Conservation (phyloP, 306 rosid genomes). For the Vicia sativa region DNA sequence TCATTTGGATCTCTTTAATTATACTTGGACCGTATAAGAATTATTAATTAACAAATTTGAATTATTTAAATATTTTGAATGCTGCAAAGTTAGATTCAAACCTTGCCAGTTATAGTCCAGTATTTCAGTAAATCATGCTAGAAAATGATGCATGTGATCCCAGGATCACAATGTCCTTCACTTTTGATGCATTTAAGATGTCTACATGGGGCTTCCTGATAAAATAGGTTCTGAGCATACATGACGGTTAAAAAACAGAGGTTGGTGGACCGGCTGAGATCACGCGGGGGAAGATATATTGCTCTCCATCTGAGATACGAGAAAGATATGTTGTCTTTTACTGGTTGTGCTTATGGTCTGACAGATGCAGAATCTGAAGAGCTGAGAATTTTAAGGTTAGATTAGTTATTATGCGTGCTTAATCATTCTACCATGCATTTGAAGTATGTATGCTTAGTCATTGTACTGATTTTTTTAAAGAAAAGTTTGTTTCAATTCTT, state of each 20-base stretch:
- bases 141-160: constrained; percentile 48
- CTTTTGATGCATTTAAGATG: constrained; percentile 80
- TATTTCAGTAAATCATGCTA: constrained; percentile 37
- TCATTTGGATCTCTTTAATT: constrained; percentile 12
- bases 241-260: constrained; percentile 92
- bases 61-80: constrained; percentile 28
- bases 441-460: constrained; percentile 3
- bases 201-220: constrained; percentile 88
- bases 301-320: constrained; percentile 95
- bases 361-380: constrained; percentile 80
- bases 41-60: background rate
- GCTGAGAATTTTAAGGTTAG: constrained; percentile 86
- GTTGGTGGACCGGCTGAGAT: constrained; percentile 92
- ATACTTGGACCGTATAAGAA: background rate
- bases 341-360: constrained; percentile 89
- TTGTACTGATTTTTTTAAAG: background rate
- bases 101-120: constrained; percentile 32
- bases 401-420: constrained; percentile 11
- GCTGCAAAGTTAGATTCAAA: constrained; percentile 24
- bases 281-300: constrained; percentile 78
- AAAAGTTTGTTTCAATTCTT: constrained; percentile 40
- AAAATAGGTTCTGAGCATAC: constrained; percentile 97
- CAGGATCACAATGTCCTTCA: constrained; percentile 42
- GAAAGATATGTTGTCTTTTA: constrained; percentile 94
- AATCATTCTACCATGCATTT: constrained; percentile 16